A percentile compares a stretch with the other conserved stretches of the same genome.
Conservation (phyloP, 371 early-diverging fungal species). For the Entomophthora muscae region DNA sequence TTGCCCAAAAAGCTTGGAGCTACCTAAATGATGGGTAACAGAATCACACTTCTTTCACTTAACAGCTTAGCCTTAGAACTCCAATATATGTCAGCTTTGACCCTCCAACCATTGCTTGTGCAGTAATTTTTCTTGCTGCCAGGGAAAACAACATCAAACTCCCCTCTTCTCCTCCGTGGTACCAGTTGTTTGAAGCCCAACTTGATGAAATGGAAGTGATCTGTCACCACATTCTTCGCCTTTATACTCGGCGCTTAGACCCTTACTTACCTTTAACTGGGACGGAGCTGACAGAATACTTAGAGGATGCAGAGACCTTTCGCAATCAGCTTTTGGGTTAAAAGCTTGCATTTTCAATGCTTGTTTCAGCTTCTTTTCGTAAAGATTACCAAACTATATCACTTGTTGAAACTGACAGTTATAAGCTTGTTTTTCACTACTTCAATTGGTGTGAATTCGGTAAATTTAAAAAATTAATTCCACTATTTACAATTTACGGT, state of each 20-base stretch:
- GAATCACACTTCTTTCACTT: not conserved
- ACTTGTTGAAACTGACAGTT: too few species aligned
- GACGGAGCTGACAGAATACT: not conserved
- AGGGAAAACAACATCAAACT: conserved; percentile 36
- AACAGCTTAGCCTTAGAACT: conserved; percentile 43
- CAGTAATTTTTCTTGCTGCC: conserved; percentile 72
- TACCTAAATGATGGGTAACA: conserved; percentile 69
- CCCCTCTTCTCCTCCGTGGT: conserved; percentile 66
- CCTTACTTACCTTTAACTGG: not conserved
- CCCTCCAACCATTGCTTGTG: conserved; percentile 75
- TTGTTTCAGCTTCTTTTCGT: too few species aligned
- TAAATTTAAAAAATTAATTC: too few species aligned
- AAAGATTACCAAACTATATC: too few species aligned
- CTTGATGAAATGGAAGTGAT: conserved; percentile 33
- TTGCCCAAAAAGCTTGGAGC: conserved; percentile 76
- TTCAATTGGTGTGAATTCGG: too few species aligned
- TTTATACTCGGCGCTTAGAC: not conserved
- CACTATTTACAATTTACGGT: too few species aligned
- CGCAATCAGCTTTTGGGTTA: too few species aligned
- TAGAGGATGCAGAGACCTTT: not conserved
- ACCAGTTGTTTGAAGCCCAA: conserved; percentile 66
- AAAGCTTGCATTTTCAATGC: too few species aligned
- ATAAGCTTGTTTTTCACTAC: too few species aligned
- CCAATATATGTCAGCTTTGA: conserved; percentile 66
- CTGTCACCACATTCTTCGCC: not conserved